A percentile compares a stretch with the other conserved stretches of the same genome.
These are phyloP conservation scores for Didymella pinodella DNA, from an alignment of 2,329 filamentous ascomycete species.

Conservation along the genomic window DNA sequence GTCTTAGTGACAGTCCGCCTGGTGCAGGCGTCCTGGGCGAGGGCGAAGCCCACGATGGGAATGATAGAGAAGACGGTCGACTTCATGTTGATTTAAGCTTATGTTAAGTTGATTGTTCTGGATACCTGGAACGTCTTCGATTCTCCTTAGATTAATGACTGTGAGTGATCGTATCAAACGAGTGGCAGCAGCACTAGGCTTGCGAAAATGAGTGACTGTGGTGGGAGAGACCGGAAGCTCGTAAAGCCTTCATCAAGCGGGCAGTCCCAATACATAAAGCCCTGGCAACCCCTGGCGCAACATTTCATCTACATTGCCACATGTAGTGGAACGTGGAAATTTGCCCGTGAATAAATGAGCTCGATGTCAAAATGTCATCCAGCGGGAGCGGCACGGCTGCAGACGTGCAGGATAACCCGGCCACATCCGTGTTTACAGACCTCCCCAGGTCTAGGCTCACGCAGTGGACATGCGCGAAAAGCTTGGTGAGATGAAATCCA, in stretches of 20 bases:
- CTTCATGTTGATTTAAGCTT: conserved; percentile 32
- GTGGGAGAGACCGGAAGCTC: conserved; percentile 22
- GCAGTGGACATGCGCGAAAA: conserved; percentile 18
- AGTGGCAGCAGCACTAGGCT: conserved; percentile 44
- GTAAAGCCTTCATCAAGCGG: conserved; percentile 14
- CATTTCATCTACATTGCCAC: conserved; percentile 23
- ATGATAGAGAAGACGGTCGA: conserved; percentile 37
- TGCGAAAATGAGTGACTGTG: conserved; percentile 33
- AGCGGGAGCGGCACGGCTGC: conserved; percentile 21
- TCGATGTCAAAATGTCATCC: conserved; percentile 10
- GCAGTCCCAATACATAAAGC: conserved; percentile 29
- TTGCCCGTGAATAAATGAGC: conserved; percentile 32
- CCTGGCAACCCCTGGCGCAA: conserved; percentile 24
- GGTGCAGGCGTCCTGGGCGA: conserved; percentile 36
- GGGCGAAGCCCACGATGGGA: conserved; percentile 36
- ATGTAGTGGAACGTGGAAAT: conserved; percentile 30
- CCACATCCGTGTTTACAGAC: conserved; percentile 9
- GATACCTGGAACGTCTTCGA: conserved; percentile 8
- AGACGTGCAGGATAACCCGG: conserved; percentile 19
- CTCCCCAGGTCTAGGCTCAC: conserved; percentile 24
- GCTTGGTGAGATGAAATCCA: conserved; percentile 27
- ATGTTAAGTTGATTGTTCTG: conserved; percentile 2
- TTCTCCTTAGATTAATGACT: conserved; percentile 13
- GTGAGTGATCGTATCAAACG: conserved; percentile 27
- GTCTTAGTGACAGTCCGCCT: conserved; percentile 31